Evolutionary conservation across 2,329 filamentous ascomycete species (phyloP), one percentile per base, ranked within the genome.

Genomic region (Cercospora sp.): DNA sequence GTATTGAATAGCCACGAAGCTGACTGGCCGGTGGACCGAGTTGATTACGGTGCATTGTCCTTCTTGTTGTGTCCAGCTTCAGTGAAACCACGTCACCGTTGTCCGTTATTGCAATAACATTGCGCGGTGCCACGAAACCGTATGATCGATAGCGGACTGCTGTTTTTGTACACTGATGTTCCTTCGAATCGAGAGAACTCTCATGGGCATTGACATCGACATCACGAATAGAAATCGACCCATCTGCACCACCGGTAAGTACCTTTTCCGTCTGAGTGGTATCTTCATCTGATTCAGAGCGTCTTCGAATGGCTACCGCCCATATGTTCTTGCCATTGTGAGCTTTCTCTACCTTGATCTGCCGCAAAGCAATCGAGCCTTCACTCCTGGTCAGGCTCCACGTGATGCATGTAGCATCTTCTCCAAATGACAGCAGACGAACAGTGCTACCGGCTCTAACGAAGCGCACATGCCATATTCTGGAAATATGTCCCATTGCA

Each of bases 241-340:
- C 90, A 79, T 99, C 95, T 10, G 92, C 90, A n/a, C 92, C 95
- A 12, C 95, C 95, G 1, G 91, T 93, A 3, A 87, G 89, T 51
- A 80, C 43, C 12, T 16, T 24, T 9, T 3, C 30, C 12, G n/a
- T 16, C 8, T 6, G 40, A 9, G 51, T 10, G 16, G 1, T n/a
- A 16, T 30, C 26, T 10, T 3, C 18, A 59, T 59, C 37, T 21
- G 26, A 24, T 43, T 18, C 24, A 28, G 53, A 9, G n/a, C 30
- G 8, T 40, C 5, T 51, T 30, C 21, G 21, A 21, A 12, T 53
- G 16, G 87, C 87, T 43, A 89, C 84, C 0, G 93, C 89, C 94
- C 94, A 98, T 6, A 98, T 89, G 76, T 97, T 93, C 79, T 97
- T 99, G 6, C 95, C 95, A 37, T 83, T 85, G 77, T 98, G 94